Evolutionary conservation across 1,284 basidiomycete genomes (phyloP).

Genomic region (Veloboletus limbatus): DNA sequence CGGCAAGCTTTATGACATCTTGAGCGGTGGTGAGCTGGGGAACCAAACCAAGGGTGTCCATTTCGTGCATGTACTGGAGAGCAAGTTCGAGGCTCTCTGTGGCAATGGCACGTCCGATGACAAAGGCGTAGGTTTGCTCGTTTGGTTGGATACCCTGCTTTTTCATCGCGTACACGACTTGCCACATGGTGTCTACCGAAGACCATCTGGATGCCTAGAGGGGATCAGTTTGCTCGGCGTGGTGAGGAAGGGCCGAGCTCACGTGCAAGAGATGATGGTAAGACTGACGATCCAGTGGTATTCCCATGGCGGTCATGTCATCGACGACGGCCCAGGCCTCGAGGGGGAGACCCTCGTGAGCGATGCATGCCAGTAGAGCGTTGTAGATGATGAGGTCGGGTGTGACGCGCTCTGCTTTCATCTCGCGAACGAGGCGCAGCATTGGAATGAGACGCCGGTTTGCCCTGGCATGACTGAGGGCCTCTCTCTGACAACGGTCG

Average conservation of each 20-base stretch:
- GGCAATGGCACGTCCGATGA: slow-evolving; percentile 48
- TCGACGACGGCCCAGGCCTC: slow-evolving; percentile 71
- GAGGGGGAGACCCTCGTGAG: slow-evolving; percentile 37
- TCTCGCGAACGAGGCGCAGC: slow-evolving; percentile 40
- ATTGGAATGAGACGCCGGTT: slow-evolving; percentile 26
- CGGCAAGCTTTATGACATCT: slow-evolving; percentile 47
- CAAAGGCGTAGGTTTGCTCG: slow-evolving; percentile 48
- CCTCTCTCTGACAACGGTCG: slow-evolving; percentile 39
- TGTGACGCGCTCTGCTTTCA: slow-evolving; percentile 50
- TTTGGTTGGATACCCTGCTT: slow-evolving; percentile 47
- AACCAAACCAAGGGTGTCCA: slow-evolving; percentile 45
- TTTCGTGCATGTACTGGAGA: slow-evolving; percentile 52
- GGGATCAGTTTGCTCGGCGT: slow-evolving; percentile 6
- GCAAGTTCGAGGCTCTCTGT: slow-evolving; percentile 61
- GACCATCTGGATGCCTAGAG: slow-evolving; percentile 39
- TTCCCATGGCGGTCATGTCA: slow-evolving; percentile 61
- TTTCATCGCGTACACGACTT: slow-evolving; percentile 46
- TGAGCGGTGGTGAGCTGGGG: slow-evolving; percentile 51
- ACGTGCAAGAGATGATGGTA: slow-evolving; percentile 69
- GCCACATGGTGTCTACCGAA: slow-evolving; percentile 28
- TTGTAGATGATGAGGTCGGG: slow-evolving; percentile 60
- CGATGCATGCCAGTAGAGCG: slow-evolving; percentile 48
- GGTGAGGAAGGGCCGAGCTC: slow-evolving; percentile 13
- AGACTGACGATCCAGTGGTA: slow-evolving; percentile 54
- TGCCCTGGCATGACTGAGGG: slow-evolving; percentile 38